Percentiles rank a stretch among this genome's conserved stretches.
phyloP scores from a whole-genome alignment of 2,329 filamentous ascomycete genomes.

The Claviceps sp. region DNA sequence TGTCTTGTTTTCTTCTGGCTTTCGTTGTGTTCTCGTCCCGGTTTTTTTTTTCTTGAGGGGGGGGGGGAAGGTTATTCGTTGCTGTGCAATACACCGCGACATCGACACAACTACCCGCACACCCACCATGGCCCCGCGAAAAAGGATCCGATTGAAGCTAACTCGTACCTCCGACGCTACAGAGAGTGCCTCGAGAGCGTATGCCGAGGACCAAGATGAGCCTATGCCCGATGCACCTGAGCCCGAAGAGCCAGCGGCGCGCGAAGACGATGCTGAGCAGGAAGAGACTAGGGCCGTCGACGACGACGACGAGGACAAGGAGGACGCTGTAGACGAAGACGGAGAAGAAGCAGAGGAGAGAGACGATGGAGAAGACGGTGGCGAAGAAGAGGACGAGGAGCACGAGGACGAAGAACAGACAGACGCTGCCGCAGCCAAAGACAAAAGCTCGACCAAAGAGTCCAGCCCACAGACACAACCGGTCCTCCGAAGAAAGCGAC shows the following conservation, averaged over 20 bases:
- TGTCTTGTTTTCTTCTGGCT: not conserved
- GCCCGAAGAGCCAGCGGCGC: slow-evolving; percentile 15
- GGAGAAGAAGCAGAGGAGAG: slow-evolving; percentile 3
- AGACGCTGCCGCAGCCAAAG: slow-evolving; percentile 15
- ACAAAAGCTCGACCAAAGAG: slow-evolving; percentile 35
- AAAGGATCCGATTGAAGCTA: slow-evolving; percentile 20
- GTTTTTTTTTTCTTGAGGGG: too few species aligned
- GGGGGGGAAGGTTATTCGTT: too few species aligned
- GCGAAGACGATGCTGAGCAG: slow-evolving; percentile 19
- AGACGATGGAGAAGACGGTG: slow-evolving; percentile 19
- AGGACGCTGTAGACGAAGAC: slow-evolving; percentile 31
- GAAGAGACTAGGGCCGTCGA: slow-evolving; percentile 26
- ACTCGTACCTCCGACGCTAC: slow-evolving; percentile 16
- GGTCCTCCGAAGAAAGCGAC: slow-evolving; percentile 58
- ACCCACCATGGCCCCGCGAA: slow-evolving; percentile 15
- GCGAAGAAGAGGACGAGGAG: slow-evolving; percentile 24
- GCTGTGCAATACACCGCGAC: too few species aligned
- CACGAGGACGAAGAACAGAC: slow-evolving; percentile 17
- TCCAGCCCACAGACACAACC: slow-evolving; percentile 44
- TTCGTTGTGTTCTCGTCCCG: not conserved
- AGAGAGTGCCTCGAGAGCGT: slow-evolving; percentile 30
- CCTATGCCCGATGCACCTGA: slow-evolving; percentile 20
- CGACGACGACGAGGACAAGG: slow-evolving; percentile 23
- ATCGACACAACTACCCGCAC: too few species aligned
- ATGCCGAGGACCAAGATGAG: slow-evolving; percentile 28